Conservation (phyloP, 2,329 filamentous ascomycete genomes). For the Tolypocladium amazonense region DNA sequence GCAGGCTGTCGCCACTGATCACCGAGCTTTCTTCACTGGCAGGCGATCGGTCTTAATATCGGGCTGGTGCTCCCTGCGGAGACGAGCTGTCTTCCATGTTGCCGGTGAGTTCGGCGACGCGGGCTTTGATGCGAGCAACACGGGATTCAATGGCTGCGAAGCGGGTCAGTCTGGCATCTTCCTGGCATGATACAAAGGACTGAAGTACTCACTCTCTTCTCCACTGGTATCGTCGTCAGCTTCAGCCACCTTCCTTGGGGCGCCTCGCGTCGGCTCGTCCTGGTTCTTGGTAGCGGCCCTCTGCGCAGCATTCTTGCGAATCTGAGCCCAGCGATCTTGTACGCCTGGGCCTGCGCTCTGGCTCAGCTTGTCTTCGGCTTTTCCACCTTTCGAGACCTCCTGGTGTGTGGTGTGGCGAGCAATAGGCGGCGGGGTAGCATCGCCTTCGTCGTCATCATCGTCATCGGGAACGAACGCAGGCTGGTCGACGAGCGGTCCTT, state of each 20-base stretch:
- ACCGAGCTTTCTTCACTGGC: neutral
- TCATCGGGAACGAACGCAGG: slow-evolving; percentile 68
- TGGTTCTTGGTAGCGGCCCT: slow-evolving; percentile 56
- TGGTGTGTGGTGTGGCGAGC: slow-evolving; percentile 24
- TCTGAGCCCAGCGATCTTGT: slow-evolving; percentile 87
- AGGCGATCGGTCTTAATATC: slow-evolving; percentile 9
- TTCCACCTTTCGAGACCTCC: slow-evolving; percentile 14
- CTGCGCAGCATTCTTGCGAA: slow-evolving; percentile 86
- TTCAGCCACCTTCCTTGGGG: slow-evolving; percentile 46
- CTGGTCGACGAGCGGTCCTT: slow-evolving; percentile 78
- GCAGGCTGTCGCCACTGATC: neutral
- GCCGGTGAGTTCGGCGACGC: slow-evolving; percentile 86
- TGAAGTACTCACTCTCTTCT: slow-evolving; percentile 71
- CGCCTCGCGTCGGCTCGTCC: slow-evolving; percentile 49
- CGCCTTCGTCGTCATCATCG: slow-evolving; percentile 29
- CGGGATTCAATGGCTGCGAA: slow-evolving; percentile 82
- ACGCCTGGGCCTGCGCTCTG: slow-evolving; percentile 22
- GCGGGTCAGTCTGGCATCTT: slow-evolving; percentile 10
- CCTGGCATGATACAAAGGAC: neutral
- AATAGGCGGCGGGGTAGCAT: slow-evolving; percentile 43
- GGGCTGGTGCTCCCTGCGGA: slow-evolving; percentile 18
- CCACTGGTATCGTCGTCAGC: slow-evolving; percentile 84
- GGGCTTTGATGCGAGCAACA: slow-evolving; percentile 93
- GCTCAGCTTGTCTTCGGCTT: slow-evolving; percentile 21
- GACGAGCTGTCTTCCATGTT: slow-evolving; percentile 54